phyloP scores from a whole-genome alignment of 257 asterid genomes.

The Nicotiana tabacum region DNA sequence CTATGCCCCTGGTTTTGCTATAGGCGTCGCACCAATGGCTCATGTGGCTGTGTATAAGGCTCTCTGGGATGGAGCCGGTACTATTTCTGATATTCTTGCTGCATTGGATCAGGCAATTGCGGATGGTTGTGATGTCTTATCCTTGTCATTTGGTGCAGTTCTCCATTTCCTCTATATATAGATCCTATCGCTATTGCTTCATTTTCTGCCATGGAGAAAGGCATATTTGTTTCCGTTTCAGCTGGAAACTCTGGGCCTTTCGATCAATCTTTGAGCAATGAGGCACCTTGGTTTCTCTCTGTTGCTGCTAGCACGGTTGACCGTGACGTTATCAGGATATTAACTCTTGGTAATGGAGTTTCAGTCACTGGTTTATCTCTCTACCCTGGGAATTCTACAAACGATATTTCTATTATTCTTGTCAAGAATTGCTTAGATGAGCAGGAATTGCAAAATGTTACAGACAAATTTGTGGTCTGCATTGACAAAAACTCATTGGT shows the following conservation, averaged over 20 bases:
- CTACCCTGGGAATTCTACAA: constrained; percentile 37
- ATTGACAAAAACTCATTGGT: constrained; percentile 32
- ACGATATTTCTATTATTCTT: constrained; percentile 21
- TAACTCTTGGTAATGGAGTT: constrained; percentile 40
- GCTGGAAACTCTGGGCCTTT: constrained; percentile 59
- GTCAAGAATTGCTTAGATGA: constrained; percentile 17
- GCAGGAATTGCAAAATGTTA: constrained; percentile 14
- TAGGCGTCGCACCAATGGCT: constrained; percentile 55
- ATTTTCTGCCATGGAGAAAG: too few relatives aligned
- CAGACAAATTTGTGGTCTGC: constrained; percentile 39
- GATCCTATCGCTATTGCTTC: constrained; percentile 38
- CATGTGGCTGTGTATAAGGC: constrained; percentile 62
- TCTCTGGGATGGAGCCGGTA: constrained; percentile 42
- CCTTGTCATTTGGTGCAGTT: constrained; percentile 52
- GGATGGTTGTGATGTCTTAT: constrained; percentile 53
- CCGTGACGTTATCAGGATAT: constrained; percentile 36
- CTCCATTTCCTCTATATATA: constrained; percentile 19
- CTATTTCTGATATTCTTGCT: constrained; percentile 45
- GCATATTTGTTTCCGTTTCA: constrained; percentile 50
- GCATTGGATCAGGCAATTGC: constrained; percentile 63
- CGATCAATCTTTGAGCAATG: constrained; percentile 36
- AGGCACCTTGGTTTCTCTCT: constrained; percentile 63
- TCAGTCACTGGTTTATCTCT: constrained; percentile 38
- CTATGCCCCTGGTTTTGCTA: constrained; percentile 54
- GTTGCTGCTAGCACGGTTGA: constrained; percentile 66